Conservation (phyloP, 208 protist species). For the Acanthamoeba healyi region DNA sequence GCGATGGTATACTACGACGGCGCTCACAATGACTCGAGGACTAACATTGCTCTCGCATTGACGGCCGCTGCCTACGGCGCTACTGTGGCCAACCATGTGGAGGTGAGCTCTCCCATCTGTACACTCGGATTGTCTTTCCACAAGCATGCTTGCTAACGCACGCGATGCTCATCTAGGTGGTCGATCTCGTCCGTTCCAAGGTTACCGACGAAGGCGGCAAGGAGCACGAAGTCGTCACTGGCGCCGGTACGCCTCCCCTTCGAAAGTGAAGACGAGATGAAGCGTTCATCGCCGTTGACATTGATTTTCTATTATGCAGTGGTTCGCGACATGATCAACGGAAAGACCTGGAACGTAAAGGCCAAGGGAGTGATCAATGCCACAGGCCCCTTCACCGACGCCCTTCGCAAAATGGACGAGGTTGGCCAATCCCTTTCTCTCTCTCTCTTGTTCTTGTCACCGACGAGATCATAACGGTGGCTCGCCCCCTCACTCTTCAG, state of each 20-base stretch:
- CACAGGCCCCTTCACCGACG: conserved; percentile 78
- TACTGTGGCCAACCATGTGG: conserved; percentile 95
- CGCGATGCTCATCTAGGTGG: conserved; percentile 29
- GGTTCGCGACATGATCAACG: background rate
- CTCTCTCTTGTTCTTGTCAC: too few relatives aligned
- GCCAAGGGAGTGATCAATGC: conserved; percentile 80
- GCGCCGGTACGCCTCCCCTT: background rate
- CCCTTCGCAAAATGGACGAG: conserved; percentile 33
- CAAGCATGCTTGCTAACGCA: too few relatives aligned
- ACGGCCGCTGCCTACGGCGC: conserved; percentile 94
- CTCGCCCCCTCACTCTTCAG: too few relatives aligned
- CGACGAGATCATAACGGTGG: too few relatives aligned
- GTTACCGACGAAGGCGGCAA: background rate
- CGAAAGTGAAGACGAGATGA: too few relatives aligned
- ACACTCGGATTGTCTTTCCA: too few relatives aligned
- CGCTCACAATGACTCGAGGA: conserved; percentile 94
- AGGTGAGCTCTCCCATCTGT: conserved; percentile 66
- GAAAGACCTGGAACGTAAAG: conserved; percentile 47
- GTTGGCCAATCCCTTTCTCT: too few relatives aligned
- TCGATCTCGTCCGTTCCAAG: background rate
- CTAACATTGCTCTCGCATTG: conserved; percentile 95
- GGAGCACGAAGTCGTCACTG: background rate
- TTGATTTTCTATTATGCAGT: background rate
- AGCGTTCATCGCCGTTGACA: background rate
- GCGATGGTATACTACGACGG: conserved; percentile 96